These are phyloP conservation scores for Boletus barrowsii DNA, from an alignment of 768 basidiomycete genomes.

Conservation along the genomic window DNA sequence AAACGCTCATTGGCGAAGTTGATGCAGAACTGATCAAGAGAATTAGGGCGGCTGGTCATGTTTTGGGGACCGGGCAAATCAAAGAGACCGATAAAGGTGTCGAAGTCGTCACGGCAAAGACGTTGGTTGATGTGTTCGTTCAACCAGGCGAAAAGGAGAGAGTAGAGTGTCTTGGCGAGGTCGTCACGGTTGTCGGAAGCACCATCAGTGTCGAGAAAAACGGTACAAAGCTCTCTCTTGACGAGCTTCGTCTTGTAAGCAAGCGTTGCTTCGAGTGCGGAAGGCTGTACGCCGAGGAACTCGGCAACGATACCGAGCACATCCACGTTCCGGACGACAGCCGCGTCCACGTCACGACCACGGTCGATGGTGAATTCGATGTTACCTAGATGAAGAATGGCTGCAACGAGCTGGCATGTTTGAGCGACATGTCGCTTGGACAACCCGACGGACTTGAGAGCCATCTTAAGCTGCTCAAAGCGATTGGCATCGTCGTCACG, in stretches of 20 bases:
- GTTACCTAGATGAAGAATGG: constrained; percentile 95
- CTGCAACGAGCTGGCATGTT: constrained; percentile 90
- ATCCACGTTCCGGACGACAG: too few relatives aligned
- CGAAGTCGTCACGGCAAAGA: constrained; percentile 90
- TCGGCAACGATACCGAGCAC: too few relatives aligned
- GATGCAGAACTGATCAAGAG: constrained; percentile 93
- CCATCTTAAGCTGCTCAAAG: constrained; percentile 92
- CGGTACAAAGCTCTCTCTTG: too few relatives aligned
- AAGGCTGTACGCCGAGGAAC: too few relatives aligned
- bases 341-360: too few relatives aligned
- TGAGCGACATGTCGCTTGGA: constrained; percentile 95
- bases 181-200: too few relatives aligned
- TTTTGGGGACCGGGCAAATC: constrained; percentile 95
- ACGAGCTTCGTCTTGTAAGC: too few relatives aligned
- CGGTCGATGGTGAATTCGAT: too few relatives aligned
- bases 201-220: too few relatives aligned
- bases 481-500: constrained; percentile 80
- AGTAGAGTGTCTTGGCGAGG: too few relatives aligned
- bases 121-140: constrained; percentile 96
- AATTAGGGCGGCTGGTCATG: constrained; percentile 82
- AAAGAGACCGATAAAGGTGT: constrained; percentile 88
- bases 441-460: constrained; percentile 88
- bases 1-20: constrained; percentile 95
- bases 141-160: too few relatives aligned
- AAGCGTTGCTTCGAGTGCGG: too few relatives aligned